These are phyloP conservation scores for Paracamarosporium sp. DNA, from an alignment of 2,329 filamentous ascomycete genomes.

Conservation along the genomic window DNA sequence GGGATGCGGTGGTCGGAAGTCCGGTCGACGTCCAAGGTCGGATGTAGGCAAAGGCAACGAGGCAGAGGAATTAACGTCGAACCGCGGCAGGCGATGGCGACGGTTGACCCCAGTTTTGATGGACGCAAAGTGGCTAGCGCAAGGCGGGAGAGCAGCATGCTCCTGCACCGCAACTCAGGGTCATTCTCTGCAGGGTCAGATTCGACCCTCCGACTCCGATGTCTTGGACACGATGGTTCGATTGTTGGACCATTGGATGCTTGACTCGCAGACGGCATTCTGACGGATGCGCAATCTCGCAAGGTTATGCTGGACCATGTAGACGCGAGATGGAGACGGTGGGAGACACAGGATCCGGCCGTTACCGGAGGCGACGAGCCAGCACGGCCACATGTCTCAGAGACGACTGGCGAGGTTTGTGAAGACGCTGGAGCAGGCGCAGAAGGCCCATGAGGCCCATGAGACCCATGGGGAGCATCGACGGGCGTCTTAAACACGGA, in stretches of 20 bases:
- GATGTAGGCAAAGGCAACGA: neutral
- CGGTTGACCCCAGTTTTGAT: neutral
- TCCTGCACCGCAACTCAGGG: conserved; percentile 6
- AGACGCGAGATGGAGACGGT: neutral
- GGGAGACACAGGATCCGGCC: neutral
- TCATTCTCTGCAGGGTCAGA: conserved; percentile 10
- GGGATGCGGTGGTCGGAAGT: neutral
- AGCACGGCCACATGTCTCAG: neutral
- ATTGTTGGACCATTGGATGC: conserved; percentile 1
- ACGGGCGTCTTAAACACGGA: neutral
- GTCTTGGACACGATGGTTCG: neutral
- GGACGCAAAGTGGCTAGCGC: conserved; percentile 4
- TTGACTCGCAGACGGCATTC: neutral
- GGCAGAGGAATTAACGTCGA: conserved; percentile 1
- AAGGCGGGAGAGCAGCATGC: conserved; percentile 7
- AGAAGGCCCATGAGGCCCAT: neutral
- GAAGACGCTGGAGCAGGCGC: neutral
- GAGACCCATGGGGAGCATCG: neutral
- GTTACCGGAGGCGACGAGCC: conserved; percentile 1
- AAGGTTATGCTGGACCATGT: neutral
- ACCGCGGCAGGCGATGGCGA: conserved; percentile 3
- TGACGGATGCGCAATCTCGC: neutral
- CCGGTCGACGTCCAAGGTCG: neutral
- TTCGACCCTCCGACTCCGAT: conserved; percentile 4
- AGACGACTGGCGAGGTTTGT: neutral